Conservation (phyloP, 345 rosid genomes). For the Adansonia digitata region DNA sequence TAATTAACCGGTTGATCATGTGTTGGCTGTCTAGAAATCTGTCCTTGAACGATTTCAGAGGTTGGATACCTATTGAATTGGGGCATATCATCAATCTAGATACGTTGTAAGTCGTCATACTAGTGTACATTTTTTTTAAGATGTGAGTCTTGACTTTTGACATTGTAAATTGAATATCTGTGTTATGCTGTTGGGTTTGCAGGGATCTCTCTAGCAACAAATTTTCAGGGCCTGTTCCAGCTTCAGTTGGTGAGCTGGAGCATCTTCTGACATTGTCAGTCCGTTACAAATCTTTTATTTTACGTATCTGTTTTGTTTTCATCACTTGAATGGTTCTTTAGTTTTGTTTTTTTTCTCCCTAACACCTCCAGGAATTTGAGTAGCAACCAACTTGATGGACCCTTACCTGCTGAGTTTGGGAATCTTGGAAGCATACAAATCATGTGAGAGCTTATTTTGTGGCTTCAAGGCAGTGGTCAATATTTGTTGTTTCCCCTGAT, state of each 20-base stretch:
- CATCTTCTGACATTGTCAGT: constrained; percentile 89
- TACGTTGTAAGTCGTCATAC: constrained; percentile 48
- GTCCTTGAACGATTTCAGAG: constrained; percentile 69
- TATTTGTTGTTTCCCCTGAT: not conserved
- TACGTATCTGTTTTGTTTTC: not conserved
- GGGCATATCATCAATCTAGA: constrained; percentile 88
- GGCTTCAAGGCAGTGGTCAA: not conserved
- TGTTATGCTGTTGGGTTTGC: not conserved
- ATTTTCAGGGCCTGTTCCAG: constrained; percentile 70
- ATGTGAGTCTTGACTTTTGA: not conserved
- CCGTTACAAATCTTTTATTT: not conserved
- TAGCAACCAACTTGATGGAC: constrained; percentile 54
- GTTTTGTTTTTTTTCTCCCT: not conserved
- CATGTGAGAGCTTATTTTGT: constrained; percentile 37
- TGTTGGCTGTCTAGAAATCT: constrained; percentile 50
- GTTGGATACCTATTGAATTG: constrained; percentile 63
- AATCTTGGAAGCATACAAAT: constrained; percentile 73
- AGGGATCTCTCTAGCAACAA: constrained; percentile 86
- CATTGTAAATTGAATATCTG: not conserved
- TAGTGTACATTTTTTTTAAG: not conserved
- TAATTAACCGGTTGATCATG: not conserved
- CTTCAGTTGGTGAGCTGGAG: constrained; percentile 80
- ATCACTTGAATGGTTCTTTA: not conserved
- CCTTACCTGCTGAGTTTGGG: constrained; percentile 73
- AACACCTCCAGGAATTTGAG: constrained; percentile 61